phyloP scores from a whole-genome alignment of 345 rosid species.

The Leavenworthia alabamica region DNA sequence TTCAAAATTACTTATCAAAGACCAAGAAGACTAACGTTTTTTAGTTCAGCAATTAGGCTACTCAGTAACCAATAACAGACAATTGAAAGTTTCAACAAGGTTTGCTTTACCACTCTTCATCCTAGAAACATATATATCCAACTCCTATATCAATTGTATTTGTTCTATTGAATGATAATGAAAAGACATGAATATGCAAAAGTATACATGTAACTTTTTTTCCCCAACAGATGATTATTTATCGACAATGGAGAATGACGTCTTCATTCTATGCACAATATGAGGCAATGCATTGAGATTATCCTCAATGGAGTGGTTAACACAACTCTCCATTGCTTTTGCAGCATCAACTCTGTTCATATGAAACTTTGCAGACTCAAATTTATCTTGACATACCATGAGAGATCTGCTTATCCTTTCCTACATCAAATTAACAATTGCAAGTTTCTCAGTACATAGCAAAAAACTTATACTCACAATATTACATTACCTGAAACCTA shows the following conservation, averaged over 20 bases:
- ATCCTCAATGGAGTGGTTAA: slow-evolving; percentile 64
- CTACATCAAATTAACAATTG: slow-evolving; percentile 28
- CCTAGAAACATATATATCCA: too few relatives aligned
- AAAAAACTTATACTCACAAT: background rate
- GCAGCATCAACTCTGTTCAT: slow-evolving; percentile 40
- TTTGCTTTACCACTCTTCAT: too few relatives aligned
- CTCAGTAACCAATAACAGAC: too few relatives aligned
- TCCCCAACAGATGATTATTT: background rate
- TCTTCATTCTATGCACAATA: slow-evolving; percentile 61
- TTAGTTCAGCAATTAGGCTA: too few relatives aligned
- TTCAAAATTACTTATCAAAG: background rate
- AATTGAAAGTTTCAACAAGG: background rate
- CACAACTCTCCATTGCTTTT: slow-evolving; percentile 62
- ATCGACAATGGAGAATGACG: slow-evolving; percentile 22
- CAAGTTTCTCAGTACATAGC: background rate
- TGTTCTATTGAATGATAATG: background rate
- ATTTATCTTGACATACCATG: slow-evolving; percentile 88
- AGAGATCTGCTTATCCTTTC: slow-evolving; percentile 79
- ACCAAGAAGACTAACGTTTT: background rate
- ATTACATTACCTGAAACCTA: slow-evolving; percentile 58
- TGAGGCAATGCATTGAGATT: slow-evolving; percentile 60
- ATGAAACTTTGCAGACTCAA: slow-evolving; percentile 68
- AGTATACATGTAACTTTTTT: background rate
- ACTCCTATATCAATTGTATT: background rate
- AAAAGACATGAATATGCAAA: background rate